phyloP scores from a whole-genome alignment of 768 basidiomycete genomes.

The Leucocoprinus sp. region DNA sequence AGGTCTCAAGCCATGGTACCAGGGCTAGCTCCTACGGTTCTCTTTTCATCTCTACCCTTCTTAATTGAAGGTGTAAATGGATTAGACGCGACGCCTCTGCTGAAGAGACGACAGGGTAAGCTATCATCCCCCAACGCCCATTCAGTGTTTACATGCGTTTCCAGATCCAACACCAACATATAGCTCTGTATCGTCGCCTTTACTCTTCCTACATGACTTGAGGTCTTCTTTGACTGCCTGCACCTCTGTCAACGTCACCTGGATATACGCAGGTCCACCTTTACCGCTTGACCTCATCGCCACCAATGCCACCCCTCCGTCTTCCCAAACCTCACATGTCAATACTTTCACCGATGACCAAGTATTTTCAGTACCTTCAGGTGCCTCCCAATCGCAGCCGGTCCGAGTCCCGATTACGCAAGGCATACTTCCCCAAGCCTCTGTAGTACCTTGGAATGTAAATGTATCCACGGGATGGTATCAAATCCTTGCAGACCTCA shows the following conservation, averaged over 20 bases:
- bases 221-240: slow-evolving; percentile 4
- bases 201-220: neutral
- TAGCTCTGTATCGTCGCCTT: neutral
- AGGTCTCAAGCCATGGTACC: neutral
- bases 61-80: slow-evolving; percentile 13
- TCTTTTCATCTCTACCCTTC: slow-evolving; percentile 2
- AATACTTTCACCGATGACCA: neutral
- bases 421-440: neutral
- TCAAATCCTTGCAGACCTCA: neutral
- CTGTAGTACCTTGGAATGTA: neutral
- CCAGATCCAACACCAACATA: neutral
- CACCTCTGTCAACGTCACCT: slow-evolving; percentile 3
- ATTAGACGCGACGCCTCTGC: slow-evolving; percentile 29
- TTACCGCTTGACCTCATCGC: neutral
- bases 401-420: neutral
- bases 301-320: neutral
- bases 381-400: neutral
- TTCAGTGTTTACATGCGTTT: neutral
- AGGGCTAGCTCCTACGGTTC: neutral
- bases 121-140: slow-evolving; percentile 23
- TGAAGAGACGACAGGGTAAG: slow-evolving; percentile 19
- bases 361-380: neutral
- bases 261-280: slow-evolving; percentile 7
- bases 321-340: neutral
- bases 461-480: neutral